Evolutionary conservation across 176 grass and related monocot genomes (phyloP), one percentile per base, ranked within the genome.

Genomic region (Avena atlantica): DNA sequence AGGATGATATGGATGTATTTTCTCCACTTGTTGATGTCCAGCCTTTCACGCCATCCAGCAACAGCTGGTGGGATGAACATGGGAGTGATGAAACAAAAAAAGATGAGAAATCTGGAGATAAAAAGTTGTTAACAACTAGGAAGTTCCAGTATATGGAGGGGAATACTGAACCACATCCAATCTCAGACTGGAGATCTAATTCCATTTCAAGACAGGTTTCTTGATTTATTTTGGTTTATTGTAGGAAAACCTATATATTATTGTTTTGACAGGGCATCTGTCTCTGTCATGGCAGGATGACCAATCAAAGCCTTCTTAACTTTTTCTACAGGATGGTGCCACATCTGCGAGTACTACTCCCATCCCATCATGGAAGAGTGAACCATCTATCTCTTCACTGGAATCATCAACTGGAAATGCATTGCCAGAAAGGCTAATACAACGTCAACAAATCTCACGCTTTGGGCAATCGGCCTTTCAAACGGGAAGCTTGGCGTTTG

Each of bases 1-100:
- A 96, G 88, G 94, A 99, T 91, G 97, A 99, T 81, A 99, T 99
- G 97, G 97, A 96, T 90, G 97, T 99, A 19, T 99, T 96, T 91
- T 99, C 97, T 87, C 97, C 97, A 20, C 90, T 99, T 80, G 94
- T 99, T 81, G 97, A 96, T 84, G 94, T 96, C 55, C 97, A 99
- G 69, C 94, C 97, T 91, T 94, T 94, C 83, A 95, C 94, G 40
- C 90, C 94, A 48, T 99, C 97, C 67, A 95, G 88, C 69, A 74
- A 87, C 75, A 93, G 83, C 81, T 94, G 80, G 92, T 99, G 91
- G 94, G 90, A 96, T 88, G 97, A 99, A n/a, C 89, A 93, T 85
- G 93, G 90, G 57, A 80, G 86, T 78, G 89, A 94, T 85, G 89
- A 93, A 77, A 77, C 74, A 15, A 94, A 92, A 86, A 99, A 87